Base-by-base conservation (phyloP, 2,329 filamentous ascomycete genomes). In the Cytospora piceae region DNA sequence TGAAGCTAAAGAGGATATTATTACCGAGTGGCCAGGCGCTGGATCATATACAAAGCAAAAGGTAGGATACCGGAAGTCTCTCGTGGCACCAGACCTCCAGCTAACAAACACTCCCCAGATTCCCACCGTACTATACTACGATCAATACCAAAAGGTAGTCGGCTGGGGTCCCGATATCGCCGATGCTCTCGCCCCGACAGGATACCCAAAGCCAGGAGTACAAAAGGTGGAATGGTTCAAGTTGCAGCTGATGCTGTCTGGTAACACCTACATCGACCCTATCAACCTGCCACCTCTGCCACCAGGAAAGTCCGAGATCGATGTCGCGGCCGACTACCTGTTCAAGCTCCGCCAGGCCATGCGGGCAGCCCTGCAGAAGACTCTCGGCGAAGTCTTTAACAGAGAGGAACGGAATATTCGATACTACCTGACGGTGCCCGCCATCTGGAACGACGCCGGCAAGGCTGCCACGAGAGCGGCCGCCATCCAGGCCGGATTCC, bases 191-290 rank as follows among this genome's bases (percentile, higher is more conserved):
- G 94, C 95, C 61, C 95, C 95, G 34, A 98, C 95, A 51, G 95
- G 95, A 69, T 98, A 98, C 78, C 95, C 95, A 72, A 98, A 98
- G 83, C 92, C 92, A 39, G 94, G 94, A 70, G 94, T 99, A 72
- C 95, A 98, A 79, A 98, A 98, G 82, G 94, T 98, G 29, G 95
- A 98, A 81, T 99, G 95, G 95, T 98, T 99, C 86, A 98, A 98
- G 84, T 86, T 99, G 71, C 95, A 99, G 81, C 88, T 99, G 65
- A 98, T 98, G 95, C 86, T 97, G 69, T 97, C 93, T 67, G 95
- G 95, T 69, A 98, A 98, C 84, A 98, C 95, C 54, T 98, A 98
- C 79, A 98, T 98, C 76, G 95, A 98, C 78, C 95, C 95, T 69
- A 98, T 98, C 82, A 98, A 98, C 85, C 87, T 99, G 71, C 95